Conservation (phyloP, 169 alveolate genomes). For the Eimeria necatrix region DNA sequence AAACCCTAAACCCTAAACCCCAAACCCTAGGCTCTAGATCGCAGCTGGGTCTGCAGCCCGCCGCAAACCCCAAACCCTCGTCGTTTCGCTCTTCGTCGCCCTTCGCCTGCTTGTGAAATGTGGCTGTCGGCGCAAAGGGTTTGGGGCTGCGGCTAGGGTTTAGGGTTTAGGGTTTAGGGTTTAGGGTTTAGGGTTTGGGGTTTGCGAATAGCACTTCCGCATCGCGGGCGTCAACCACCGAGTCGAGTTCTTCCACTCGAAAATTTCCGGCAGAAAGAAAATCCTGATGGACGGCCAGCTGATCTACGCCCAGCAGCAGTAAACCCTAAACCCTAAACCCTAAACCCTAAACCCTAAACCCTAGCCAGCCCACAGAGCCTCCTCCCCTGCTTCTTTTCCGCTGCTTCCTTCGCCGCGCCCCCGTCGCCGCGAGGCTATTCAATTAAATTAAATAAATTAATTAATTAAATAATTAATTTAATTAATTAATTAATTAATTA, state of each 20-base stretch:
- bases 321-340: constrained; percentile 55
- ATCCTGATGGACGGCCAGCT: constrained; percentile 36
- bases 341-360: constrained; percentile 4
- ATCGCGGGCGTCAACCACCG: constrained; percentile 10
- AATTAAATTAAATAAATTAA: no score
- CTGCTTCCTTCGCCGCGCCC: not conserved
- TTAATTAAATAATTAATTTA: no score
- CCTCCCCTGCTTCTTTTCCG: not conserved
- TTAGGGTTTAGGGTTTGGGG: constrained; percentile 60
- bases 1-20: not conserved
- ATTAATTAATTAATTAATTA: no score
- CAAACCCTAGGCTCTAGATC: no score
- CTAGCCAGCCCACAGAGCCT: not conserved
- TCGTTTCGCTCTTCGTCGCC: not conserved
- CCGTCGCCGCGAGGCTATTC: no score
- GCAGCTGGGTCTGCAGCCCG: not conserved
- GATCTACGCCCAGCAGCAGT: constrained; percentile 60
- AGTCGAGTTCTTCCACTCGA: constrained; percentile 64
- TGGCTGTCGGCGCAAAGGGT: not conserved
- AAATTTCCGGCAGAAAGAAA: constrained; percentile 61
- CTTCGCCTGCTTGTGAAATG: not conserved
- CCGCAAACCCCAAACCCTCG: not conserved
- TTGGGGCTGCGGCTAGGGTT: not conserved
- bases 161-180: constrained; percentile 65
- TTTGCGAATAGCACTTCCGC: constrained; percentile 23